Conservation (phyloP, 106 monocot species). For the Vanilla planifolia region DNA sequence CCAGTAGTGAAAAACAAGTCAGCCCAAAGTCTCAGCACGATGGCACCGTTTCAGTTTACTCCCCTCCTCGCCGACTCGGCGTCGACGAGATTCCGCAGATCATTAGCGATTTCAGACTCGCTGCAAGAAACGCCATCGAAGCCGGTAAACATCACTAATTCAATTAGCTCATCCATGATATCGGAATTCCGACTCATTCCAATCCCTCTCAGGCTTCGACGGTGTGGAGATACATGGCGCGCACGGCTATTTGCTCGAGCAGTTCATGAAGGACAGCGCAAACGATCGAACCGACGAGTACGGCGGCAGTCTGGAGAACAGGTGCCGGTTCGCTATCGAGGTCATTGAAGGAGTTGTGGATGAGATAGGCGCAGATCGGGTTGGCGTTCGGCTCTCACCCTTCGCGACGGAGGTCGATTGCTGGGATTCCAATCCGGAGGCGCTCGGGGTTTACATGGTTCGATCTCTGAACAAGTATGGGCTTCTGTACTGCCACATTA, state of each 20-base stretch:
- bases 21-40: slow-evolving; percentile 8
- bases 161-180: no score
- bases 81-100: slow-evolving; percentile 30
- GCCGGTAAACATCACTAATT: slow-evolving; percentile 16
- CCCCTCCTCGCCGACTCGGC: slow-evolving; percentile 16
- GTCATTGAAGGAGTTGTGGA: slow-evolving; percentile 1
- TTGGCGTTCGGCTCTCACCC: not conserved
- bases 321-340: slow-evolving; percentile 7
- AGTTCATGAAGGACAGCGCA: slow-evolving; percentile 3
- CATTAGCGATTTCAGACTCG: slow-evolving; percentile 27
- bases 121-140: slow-evolving; percentile 45
- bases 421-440: not conserved
- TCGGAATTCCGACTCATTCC: no score
- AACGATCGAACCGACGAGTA: not conserved
- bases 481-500: not conserved
- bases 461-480: not conserved
- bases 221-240: not conserved
- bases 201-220: not conserved
- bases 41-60: not conserved
- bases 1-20: slow-evolving; percentile 18
- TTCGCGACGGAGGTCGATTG: not conserved
- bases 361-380: not conserved
- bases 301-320: not conserved
- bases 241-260: not conserved
- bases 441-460: not conserved